Percentiles rank a stretch among this genome's conserved stretches.
Evolutionary conservation across 2,329 filamentous ascomycete species (phyloP).

Genomic region (Dichotomopilus funicola): DNA sequence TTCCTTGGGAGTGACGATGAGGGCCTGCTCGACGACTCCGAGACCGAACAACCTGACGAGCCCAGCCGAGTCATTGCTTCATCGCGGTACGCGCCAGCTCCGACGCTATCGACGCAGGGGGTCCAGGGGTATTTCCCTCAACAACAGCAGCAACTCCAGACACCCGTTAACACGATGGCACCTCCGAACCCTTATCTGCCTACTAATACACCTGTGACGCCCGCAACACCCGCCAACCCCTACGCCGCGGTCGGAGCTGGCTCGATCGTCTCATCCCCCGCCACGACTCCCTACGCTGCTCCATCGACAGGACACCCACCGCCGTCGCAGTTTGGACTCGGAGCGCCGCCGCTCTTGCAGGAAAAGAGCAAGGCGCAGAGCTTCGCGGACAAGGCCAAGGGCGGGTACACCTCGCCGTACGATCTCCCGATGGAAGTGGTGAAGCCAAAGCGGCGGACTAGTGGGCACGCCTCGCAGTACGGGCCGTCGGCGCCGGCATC

Average conservation of each 20-base stretch:
- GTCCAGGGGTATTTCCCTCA: constrained; percentile 27
- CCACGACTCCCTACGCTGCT: constrained; percentile 19
- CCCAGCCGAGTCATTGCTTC: constrained; percentile 22
- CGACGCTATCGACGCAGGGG: constrained; percentile 4
- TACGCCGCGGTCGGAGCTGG: constrained; percentile 10
- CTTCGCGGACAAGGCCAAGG: constrained; percentile 84
- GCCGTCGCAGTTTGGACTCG: constrained; percentile 30
- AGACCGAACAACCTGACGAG: constrained; percentile 32
- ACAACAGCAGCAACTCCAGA: constrained; percentile 28
- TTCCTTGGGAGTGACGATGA: constrained; percentile 80
- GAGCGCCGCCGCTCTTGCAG: constrained; percentile 34
- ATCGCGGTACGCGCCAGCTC: constrained; percentile 15
- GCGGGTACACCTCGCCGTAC: constrained; percentile 89
- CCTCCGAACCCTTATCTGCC: constrained; percentile 24
- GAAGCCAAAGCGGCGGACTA: constrained; percentile 60
- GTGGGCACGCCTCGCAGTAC: constrained; percentile 49
- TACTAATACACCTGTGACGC: constrained; percentile 7
- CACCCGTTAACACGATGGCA: constrained; percentile 23
- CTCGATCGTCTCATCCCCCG: constrained; percentile 15
- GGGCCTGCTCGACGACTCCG: constrained; percentile 71
- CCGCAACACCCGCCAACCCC: constrained; percentile 14
- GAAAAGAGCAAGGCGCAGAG: constrained; percentile 61
- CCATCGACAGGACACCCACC: constrained; percentile 23
- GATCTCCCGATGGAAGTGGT: constrained; percentile 88
- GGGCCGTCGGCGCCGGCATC: constrained; percentile 37